Conservation (phyloP, 2,329 filamentous ascomycete genomes). For the Cercospora beticola region DNA sequence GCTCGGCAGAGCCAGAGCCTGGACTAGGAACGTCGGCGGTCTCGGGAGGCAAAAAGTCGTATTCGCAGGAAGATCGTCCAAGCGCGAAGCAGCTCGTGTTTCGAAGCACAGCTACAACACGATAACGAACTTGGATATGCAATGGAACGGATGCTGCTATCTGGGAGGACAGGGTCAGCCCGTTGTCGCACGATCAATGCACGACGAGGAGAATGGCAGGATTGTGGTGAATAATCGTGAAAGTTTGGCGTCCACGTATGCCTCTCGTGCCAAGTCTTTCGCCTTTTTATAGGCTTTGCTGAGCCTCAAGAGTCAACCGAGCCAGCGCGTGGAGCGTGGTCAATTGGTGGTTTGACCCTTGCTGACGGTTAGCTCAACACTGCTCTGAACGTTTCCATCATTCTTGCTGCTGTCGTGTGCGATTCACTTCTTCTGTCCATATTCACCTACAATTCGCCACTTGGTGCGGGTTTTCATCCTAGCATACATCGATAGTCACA, state of each 20-base stretch:
- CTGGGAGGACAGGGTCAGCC: not conserved
- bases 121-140: not conserved
- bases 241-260: conserved; percentile 1
- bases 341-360: not conserved
- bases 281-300: conserved; percentile 4
- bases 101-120: not conserved
- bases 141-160: not conserved
- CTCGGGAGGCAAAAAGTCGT: not conserved
- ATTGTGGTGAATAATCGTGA: not conserved
- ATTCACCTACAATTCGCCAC: not conserved
- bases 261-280: not conserved
- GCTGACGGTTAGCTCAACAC: conserved; percentile 3
- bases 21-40: not conserved
- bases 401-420: not conserved
- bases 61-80: not conserved
- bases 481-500: not conserved
- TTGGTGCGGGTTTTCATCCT: not conserved
- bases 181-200: not conserved
- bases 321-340: not conserved
- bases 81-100: not conserved
- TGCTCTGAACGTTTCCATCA: not conserved
- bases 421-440: not conserved
- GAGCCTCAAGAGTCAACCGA: not conserved
- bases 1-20: not conserved
- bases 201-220: conserved; percentile 3